phyloP scores from a whole-genome alignment of 257 asterid species.

The Lycium ferocissimum region DNA sequence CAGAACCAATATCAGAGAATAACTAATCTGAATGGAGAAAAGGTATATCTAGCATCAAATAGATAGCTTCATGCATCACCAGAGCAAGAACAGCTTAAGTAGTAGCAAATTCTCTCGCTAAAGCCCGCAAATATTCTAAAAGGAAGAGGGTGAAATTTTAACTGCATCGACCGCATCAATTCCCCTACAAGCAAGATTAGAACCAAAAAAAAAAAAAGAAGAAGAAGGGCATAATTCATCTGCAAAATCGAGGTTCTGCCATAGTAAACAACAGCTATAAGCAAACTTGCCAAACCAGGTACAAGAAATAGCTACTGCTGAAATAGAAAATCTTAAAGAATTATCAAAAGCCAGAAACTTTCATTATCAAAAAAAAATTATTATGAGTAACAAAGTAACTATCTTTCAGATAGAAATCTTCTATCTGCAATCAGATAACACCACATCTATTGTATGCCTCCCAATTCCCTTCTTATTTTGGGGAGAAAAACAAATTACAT shows the following conservation, averaged over 20 bases:
- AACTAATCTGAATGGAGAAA: neutral
- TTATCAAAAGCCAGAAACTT: neutral
- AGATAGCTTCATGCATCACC: neutral
- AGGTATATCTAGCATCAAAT: conserved; percentile 5
- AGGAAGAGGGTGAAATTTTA: neutral
- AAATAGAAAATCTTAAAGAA: neutral
- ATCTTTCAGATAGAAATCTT: neutral
- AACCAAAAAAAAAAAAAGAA: neutral
- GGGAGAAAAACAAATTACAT: neutral
- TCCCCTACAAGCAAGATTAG: neutral
- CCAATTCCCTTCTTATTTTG: neutral
- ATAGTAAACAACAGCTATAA: neutral
- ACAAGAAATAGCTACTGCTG: neutral
- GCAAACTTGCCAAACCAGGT: neutral
- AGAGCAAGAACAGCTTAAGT: neutral
- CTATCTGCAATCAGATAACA: neutral
- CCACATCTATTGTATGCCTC: conserved; percentile 2
- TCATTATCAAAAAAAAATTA: neutral
- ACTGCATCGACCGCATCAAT: neutral
- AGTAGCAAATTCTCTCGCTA: neutral
- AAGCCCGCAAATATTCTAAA: neutral
- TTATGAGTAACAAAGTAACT: neutral
- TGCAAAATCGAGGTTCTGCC: neutral
- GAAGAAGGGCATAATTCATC: neutral
- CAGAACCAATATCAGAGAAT: neutral